A percentile compares a stretch with the other conserved stretches of the same genome.
Evolutionary conservation across 208 protist genomes (phyloP).

Genomic region (Kentomonas sorsogonicus): DNA sequence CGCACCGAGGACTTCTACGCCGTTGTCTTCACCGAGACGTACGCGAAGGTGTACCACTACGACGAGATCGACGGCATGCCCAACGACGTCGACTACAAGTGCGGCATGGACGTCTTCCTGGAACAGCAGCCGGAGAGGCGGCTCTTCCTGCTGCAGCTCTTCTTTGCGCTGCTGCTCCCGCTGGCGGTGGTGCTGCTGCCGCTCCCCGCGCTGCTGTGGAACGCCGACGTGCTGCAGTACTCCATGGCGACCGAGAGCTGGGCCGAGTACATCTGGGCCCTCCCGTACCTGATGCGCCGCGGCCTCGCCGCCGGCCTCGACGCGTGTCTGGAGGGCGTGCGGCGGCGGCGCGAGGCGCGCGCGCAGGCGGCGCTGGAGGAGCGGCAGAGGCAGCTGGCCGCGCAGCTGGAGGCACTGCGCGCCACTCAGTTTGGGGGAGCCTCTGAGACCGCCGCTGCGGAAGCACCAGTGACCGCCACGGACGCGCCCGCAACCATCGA

Average conservation of each 20-base stretch:
- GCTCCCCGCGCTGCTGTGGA: conserved; percentile 35
- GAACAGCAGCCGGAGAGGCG: conserved; percentile 18
- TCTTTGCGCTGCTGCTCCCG: conserved; percentile 48
- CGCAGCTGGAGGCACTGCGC: not conserved
- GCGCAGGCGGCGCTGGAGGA: not conserved
- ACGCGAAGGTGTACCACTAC: conserved; percentile 6
- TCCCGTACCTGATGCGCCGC: conserved; percentile 10
- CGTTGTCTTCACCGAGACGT: conserved; percentile 24
- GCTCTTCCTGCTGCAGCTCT: conserved; percentile 20
- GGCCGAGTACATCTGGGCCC: conserved; percentile 2
- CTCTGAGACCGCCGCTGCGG: too few relatives aligned
- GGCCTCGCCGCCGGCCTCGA: too few relatives aligned
- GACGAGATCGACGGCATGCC: conserved; percentile 5
- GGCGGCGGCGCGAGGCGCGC: conserved; percentile 2
- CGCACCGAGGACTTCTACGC: conserved; percentile 28
- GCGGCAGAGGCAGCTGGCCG: not conserved
- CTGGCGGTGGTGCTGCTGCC: conserved; percentile 49
- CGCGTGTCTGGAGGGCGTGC: not conserved
- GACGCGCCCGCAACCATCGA: too few relatives aligned
- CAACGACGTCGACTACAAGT: conserved; percentile 15
- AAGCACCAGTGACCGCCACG: too few relatives aligned
- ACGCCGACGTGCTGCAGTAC: conserved; percentile 33
- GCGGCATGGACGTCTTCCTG: conserved; percentile 38
- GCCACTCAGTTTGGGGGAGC: too few relatives aligned
- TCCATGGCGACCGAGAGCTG: conserved; percentile 19